These are phyloP conservation scores for Chaetomium globosum DNA, from an alignment of 2,329 filamentous ascomycete species.

Conservation along the genomic window DNA sequence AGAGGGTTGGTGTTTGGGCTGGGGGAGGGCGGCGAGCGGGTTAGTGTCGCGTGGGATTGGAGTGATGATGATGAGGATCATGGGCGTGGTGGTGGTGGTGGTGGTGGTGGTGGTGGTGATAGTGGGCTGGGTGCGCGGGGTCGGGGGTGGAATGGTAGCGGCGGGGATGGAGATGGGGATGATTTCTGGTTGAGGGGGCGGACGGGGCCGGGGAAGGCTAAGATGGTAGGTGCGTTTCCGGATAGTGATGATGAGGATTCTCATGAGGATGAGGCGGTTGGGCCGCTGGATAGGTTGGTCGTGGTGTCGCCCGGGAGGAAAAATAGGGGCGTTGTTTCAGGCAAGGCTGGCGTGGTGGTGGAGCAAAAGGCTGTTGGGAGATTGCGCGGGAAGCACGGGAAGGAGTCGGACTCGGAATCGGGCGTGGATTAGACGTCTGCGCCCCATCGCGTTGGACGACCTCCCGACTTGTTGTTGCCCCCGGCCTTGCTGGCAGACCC, in stretches of 20 bases:
- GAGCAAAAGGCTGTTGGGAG: background rate
- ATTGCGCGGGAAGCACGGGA: background rate
- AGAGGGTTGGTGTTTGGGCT: constrained; percentile 60
- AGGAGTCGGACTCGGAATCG: constrained; percentile 13
- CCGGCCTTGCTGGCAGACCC: background rate
- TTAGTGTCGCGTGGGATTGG: constrained; percentile 63
- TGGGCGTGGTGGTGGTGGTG: background rate
- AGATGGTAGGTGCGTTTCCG: constrained; percentile 38
- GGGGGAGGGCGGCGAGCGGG: constrained; percentile 56
- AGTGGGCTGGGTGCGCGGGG: background rate
- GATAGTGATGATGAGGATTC: constrained; percentile 29
- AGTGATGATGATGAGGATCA: constrained; percentile 10
- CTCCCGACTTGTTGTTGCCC: background rate
- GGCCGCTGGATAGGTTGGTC: constrained; percentile 14
- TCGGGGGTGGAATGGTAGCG: background rate
- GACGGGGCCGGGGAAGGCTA: constrained; percentile 30
- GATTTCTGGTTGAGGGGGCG: constrained; percentile 20
- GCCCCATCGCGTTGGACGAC: background rate
- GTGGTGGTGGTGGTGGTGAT: background rate
- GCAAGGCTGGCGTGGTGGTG: background rate
- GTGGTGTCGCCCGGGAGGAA: background rate
- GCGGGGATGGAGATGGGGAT: background rate
- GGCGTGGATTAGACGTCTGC: constrained; percentile 22
- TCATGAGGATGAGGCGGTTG: constrained; percentile 26
- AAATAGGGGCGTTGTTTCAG: background rate